Percentiles rank a stretch among this genome's conserved stretches.
phyloP scores from a whole-genome alignment of 2,329 filamentous ascomycete genomes.

The Fusarium dimerum region DNA sequence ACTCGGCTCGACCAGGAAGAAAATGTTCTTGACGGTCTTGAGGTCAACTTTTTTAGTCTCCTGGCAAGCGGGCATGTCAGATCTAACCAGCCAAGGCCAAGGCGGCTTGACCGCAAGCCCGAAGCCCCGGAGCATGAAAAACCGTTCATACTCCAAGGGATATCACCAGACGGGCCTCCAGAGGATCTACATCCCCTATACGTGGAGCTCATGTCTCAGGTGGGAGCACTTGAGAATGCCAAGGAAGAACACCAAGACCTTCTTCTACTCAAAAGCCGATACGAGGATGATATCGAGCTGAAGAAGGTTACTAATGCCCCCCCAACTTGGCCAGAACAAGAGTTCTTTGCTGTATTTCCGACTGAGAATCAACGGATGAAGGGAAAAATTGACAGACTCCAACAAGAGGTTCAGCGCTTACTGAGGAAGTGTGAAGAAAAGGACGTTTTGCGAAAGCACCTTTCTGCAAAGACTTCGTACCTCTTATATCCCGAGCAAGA shows the following conservation, averaged over 20 bases:
- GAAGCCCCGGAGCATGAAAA: not conserved
- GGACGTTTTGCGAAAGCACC: conserved; percentile 44
- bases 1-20: conserved; percentile 38
- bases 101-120: not conserved
- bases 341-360: conserved; percentile 47
- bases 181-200: conserved; percentile 52
- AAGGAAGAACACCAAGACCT: conserved; percentile 50
- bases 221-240: conserved; percentile 48
- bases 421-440: conserved; percentile 42
- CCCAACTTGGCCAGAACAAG: conserved; percentile 40
- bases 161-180: conserved; percentile 34
- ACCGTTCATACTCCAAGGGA: conserved; percentile 31
- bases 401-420: conserved; percentile 37
- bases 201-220: conserved; percentile 42
- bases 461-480: conserved; percentile 40
- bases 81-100: conserved; percentile 4
- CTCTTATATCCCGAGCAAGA: conserved; percentile 38
- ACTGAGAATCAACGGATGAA: conserved; percentile 36
- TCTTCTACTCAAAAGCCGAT: conserved; percentile 38
- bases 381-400: conserved; percentile 35
- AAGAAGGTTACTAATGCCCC: conserved; percentile 30
- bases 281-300: conserved; percentile 38
- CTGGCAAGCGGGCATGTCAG: conserved; percentile 33
- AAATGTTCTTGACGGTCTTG: conserved; percentile 36
- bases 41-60: conserved; percentile 41